Evolutionary conservation across 768 basidiomycete species (phyloP), one percentile per base, ranked within the genome.

Genomic region (Hypsizygus marmoreus): DNA sequence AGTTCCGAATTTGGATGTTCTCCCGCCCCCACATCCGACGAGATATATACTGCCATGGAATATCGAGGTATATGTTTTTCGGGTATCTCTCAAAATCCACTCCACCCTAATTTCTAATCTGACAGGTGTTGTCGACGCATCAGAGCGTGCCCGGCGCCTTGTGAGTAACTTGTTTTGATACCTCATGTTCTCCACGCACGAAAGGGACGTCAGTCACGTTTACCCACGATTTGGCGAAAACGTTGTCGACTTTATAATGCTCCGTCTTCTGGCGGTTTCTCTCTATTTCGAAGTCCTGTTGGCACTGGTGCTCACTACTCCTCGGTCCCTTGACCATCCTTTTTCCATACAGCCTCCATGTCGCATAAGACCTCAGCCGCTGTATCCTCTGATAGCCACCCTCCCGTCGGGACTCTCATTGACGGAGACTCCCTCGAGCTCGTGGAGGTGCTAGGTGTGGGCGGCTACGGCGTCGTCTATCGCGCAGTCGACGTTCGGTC

Each of bases 391-490:
- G 84, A 87, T 58, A 83, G 82, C 52, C 75, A 76, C 48, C 82
- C 84, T 38, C 70, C 78, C 50, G 70, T 88, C 51, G 94, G 94
- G 35, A 86, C 87, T 53, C 68, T 82, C 63, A 90, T 98, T 73
- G 91, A 95, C 76, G 77, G 81, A 50, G 86, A 83, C 56, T 72
- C 81, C 38, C 81, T 97, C 47, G 81, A 94, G 67, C 85, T 98
- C 53, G 80, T 88, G 55, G 82, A 88, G 59, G 78, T 95, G 49
- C 80, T 98, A 35, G 95, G 97, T 24, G 81, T 88, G 31, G 95
- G 95, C 10, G 95, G 95, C 16, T 98, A 97, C 61, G 97, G 95
- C 43, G 86, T 94, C 56, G 95, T 97, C 13, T 97, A 97, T 67
- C 88, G 90, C 50, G 95, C 92, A 23, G 74, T 90, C 48, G 88